Percentiles rank a stretch among this genome's conserved stretches.
Evolutionary conservation across 1,139 yeast species (phyloP).

Genomic region (Torulaspora globosa): DNA sequence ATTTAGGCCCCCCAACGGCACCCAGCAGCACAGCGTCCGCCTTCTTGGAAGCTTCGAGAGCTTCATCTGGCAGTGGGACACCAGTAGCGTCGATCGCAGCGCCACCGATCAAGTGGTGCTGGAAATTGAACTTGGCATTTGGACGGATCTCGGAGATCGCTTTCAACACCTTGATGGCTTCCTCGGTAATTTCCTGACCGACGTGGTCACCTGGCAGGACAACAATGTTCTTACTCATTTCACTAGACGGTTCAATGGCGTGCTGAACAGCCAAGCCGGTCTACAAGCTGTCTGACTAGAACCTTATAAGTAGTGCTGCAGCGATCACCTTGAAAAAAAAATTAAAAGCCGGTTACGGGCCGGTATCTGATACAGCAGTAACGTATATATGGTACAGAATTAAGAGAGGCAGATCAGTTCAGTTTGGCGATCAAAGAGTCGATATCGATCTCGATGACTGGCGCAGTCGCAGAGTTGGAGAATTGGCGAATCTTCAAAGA

Average conservation of each 20-base stretch:
- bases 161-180: slow-evolving; percentile 84
- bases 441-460: slow-evolving; percentile 63
- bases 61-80: slow-evolving; percentile 80
- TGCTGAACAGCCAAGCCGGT: not conserved
- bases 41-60: slow-evolving; percentile 76
- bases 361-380: not conserved
- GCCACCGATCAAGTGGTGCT: slow-evolving; percentile 89
- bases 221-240: slow-evolving; percentile 60
- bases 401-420: slow-evolving; percentile 39
- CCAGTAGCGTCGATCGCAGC: slow-evolving; percentile 98
- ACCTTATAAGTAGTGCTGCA: not conserved
- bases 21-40: slow-evolving; percentile 94
- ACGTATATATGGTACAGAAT: slow-evolving; percentile 8
- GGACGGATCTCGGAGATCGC: slow-evolving; percentile 70
- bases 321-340: not conserved
- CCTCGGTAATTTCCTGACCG: slow-evolving; percentile 83
- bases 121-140: slow-evolving; percentile 63
- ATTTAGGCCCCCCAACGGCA: slow-evolving; percentile 98
- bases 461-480: slow-evolving; percentile 61
- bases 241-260: not conserved
- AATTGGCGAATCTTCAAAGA: slow-evolving; percentile 41
- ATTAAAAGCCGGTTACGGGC: slow-evolving; percentile 6
- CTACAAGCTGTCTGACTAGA: not conserved
- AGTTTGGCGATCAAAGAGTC: slow-evolving; percentile 62
- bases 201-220: slow-evolving; percentile 96